Percentiles rank a stretch among this genome's conserved stretches.
Conservation (phyloP, 768 basidiomycete species). For the Suillus luteus region DNA sequence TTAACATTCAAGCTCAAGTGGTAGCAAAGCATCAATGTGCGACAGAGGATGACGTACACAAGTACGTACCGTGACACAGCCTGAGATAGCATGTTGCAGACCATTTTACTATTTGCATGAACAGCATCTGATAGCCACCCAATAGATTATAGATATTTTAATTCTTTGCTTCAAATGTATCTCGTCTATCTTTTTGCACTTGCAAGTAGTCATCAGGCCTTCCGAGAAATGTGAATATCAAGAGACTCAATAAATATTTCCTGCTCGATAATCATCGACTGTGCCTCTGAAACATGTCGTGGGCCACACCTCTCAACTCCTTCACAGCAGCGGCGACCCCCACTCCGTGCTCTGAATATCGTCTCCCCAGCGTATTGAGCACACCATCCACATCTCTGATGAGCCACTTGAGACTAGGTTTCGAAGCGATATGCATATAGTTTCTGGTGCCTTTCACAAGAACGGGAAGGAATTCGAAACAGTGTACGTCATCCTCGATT, state of each 20-base stretch:
- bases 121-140: too few species aligned
- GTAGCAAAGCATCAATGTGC: too few species aligned
- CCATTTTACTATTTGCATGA: too few species aligned
- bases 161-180: too few species aligned
- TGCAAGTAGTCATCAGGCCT: too few species aligned
- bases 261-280: background rate
- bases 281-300: background rate
- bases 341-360: background rate
- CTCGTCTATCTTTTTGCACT: too few species aligned
- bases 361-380: background rate
- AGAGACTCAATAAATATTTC: background rate
- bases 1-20: too few species aligned
- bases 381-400: background rate
- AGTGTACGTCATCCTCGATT: background rate
- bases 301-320: background rate
- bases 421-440: background rate
- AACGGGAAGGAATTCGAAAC: background rate
- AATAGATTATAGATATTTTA: too few species aligned
- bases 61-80: too few species aligned
- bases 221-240: too few species aligned
- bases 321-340: background rate
- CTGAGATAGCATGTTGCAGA: too few species aligned
- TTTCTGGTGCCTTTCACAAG: background rate
- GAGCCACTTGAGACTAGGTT: background rate
- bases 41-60: too few species aligned